Evolutionary conservation across 306 rosid species (phyloP), one percentile per base, ranked within the genome.

Genomic region (Quercus rubra): DNA sequence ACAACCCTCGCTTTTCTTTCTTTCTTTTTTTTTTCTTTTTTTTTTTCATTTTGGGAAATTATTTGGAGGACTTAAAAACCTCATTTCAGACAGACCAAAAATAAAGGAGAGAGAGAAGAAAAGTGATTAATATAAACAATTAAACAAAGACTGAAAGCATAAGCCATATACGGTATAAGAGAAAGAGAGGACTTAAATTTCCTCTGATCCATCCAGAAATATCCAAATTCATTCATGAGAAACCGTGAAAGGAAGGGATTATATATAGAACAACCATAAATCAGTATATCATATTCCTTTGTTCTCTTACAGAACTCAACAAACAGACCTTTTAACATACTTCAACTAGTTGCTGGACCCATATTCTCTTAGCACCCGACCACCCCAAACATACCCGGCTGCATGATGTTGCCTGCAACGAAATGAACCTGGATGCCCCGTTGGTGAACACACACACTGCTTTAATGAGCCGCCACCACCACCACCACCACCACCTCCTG

Each of bases 341-440:
- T 31, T 14, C 23, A 15, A 59, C 78, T 63, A 23, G 76, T 35
- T 38, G 27, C 19, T 6, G n/a, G 71, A 74, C 74, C 64, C 69
- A 25, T 21, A 27, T 31, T 11, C 61, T 69, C 73, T 75, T 20
- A 58, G 61, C 61, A 28, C 33, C 74, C 87, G 83, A 46, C 91
- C 74, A 9, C 87, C 91, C 97, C 97, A 94, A 7, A 85, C 91
- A 62, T 94, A 91, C 83, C 85, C 79, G 7, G 73, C 87, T 49
- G 46, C 46, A 2, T 59, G 93, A 81, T 91, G 98, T n/a, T 83
- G 92, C 54, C 98, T 85, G 71, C 98, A 94, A 78, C 97, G 91
- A 77, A 92, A 94, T 31, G 98, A 92, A 19, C 97, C 97, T 0
- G 94, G 97, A 81, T 94, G 97, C 76, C 54, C 79, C 3, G 97